Evolutionary conservation across 768 basidiomycete genomes (phyloP).

Genomic region (Clavaria fumosa): DNA sequence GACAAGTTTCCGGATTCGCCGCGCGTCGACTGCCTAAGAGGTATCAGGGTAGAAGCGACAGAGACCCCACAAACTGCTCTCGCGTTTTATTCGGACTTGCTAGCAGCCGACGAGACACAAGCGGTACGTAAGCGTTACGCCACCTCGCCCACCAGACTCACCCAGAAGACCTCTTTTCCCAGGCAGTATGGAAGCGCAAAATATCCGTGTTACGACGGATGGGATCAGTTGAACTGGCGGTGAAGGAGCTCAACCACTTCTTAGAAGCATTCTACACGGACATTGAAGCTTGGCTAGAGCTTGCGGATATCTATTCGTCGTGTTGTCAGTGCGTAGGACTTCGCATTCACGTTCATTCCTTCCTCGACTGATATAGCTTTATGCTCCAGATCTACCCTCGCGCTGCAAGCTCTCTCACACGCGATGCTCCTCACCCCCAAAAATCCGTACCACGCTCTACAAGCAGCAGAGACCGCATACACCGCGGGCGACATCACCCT

Average conservation of each 20-base stretch:
- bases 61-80: conserved; percentile 42
- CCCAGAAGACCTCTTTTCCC: neutral
- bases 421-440: conserved; percentile 71
- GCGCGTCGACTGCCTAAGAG: conserved; percentile 61
- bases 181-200: conserved; percentile 72
- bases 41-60: conserved; percentile 62
- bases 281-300: conserved; percentile 75
- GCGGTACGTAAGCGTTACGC: conserved; percentile 30
- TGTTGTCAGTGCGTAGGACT: conserved; percentile 78
- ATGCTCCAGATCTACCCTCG: conserved; percentile 43
- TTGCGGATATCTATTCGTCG: conserved; percentile 64
- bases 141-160: conserved; percentile 1
- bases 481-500: conserved; percentile 60
- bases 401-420: conserved; percentile 68
- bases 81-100: conserved; percentile 46
- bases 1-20: conserved; percentile 66
- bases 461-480: conserved; percentile 79
- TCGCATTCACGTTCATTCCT: conserved; percentile 16
- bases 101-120: conserved; percentile 53
- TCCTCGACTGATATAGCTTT: neutral
- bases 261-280: conserved; percentile 85
- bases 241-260: conserved; percentile 53
- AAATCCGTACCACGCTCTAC: conserved; percentile 73
- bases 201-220: conserved; percentile 53
- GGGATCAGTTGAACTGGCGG: conserved; percentile 49